Evolutionary conservation across 768 basidiomycete genomes (phyloP), one percentile per base, ranked within the genome.

Genomic region (Rhizopogon vinicolor): DNA sequence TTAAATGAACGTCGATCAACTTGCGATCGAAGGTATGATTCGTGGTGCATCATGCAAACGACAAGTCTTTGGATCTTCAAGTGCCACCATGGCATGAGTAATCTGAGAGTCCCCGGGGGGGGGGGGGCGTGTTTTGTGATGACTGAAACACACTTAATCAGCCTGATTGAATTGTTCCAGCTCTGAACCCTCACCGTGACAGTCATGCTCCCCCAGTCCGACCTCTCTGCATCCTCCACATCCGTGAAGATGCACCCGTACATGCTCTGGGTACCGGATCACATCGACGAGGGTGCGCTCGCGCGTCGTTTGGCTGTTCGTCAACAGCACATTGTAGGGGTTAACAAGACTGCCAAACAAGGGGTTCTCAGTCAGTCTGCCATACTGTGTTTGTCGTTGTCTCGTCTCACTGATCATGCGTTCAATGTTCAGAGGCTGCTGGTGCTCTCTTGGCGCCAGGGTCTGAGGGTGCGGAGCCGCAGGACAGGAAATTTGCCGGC

Each of bases 251-350:
- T 28, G 2, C 59, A 50, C 1, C 37, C 59, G 1, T 69, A 61
- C 65, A 60, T 86, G 52, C 81, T 89, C 31, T 87, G 81, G 60
- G 84, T 85, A 2, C 86, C 86, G 2, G 87, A 89, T 64, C 79
- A 76, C 61, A 79, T 79, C 10, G 83, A 85, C 52, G 74, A 76
- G 49, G 85, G 77, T 2, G 79, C 82, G 3, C 76, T 82, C 42
- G 75, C 75, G 22, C 76, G 78, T n/a, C 76, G 87, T 31, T 70
- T 86, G 58, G 73, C 77, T 1, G 82, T 87, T 5, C 74, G 87
- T 37, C 60, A 71, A 3, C 60, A 67, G 39, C 88, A 90, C 65
- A 64, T 86, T 7, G 74, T 72, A 41, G 70, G 57, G 12, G 80
- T 80, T 10, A 75, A 76, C 51, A 66, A 68, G 22, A 62, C 67